A percentile compares a stretch with the other conserved stretches of the same genome.
Conservation (phyloP, 2,329 filamentous ascomycete species). For the Calonectria montana region DNA sequence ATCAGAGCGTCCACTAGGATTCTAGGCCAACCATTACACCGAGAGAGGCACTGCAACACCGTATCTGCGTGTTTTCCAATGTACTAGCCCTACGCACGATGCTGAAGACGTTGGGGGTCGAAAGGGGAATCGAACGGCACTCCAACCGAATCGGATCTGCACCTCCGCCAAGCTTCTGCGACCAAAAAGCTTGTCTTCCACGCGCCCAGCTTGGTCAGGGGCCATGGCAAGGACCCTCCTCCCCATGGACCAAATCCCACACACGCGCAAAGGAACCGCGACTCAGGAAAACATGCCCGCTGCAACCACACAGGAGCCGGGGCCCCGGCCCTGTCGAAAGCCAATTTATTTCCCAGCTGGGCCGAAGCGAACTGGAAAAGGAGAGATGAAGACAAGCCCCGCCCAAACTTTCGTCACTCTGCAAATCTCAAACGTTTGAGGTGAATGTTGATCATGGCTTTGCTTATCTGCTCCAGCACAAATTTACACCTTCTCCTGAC, state of each 20-base stretch:
- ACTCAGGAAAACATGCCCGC: neutral
- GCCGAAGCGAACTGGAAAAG: neutral
- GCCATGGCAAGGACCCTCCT: neutral
- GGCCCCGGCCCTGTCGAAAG: slow-evolving; percentile 19
- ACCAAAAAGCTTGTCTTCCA: slow-evolving; percentile 35
- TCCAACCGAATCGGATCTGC: slow-evolving; percentile 34
- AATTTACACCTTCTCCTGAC: neutral
- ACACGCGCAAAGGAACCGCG: neutral
- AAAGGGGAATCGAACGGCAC: slow-evolving; percentile 14
- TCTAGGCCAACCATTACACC: neutral
- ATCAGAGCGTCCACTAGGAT: neutral
- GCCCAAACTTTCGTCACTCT: neutral
- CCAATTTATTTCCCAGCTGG: slow-evolving; percentile 12
- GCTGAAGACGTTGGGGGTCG: neutral
- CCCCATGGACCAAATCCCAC: slow-evolving; percentile 5
- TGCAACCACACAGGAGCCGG: neutral
- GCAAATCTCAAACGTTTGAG: neutral
- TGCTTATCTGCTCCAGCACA: neutral
- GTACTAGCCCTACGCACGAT: neutral
- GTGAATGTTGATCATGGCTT: neutral
- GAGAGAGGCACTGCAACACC: neutral
- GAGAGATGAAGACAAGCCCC: neutral
- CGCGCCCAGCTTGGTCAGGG: slow-evolving; percentile 10
- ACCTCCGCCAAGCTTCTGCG: slow-evolving; percentile 34
- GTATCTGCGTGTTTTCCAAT: neutral